Evolutionary conservation across 306 rosid species (phyloP).

Genomic region (Luffa aegyptiaca): DNA sequence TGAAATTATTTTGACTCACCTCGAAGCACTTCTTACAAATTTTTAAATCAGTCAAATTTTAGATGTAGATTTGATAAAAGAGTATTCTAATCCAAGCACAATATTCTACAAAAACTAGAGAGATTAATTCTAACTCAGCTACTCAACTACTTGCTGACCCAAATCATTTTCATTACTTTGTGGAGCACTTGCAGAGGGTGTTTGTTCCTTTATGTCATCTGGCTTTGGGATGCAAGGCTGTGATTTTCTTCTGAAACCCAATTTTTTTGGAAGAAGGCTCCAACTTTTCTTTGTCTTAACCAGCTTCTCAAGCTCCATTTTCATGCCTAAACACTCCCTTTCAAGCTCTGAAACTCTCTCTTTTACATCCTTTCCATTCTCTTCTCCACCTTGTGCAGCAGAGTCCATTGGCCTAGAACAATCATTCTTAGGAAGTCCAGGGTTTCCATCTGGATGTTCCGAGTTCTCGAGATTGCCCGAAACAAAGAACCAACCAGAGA

Average conservation of each 20-base stretch:
- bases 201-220: conserved; percentile 15
- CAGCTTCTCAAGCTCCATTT: conserved; percentile 53
- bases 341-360: conserved; percentile 61
- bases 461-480: conserved; percentile 55
- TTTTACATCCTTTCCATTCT: conserved; percentile 36
- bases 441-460: conserved; percentile 31
- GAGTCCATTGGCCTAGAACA: conserved; percentile 22
- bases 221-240: conserved; percentile 29
- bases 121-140: background rate
- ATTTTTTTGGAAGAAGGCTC: conserved; percentile 52
- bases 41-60: background rate
- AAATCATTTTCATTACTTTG: conserved; percentile 25
- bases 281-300: conserved; percentile 53
- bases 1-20: too few relatives aligned
- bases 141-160: conserved; percentile 19
- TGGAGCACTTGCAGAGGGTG: conserved; percentile 27
- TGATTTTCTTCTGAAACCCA: conserved; percentile 47
- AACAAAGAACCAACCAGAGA: conserved; percentile 76
- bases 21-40: too few relatives aligned
- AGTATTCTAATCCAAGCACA: background rate
- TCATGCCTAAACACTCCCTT: conserved; percentile 63
- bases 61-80: background rate
- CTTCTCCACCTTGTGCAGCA: conserved; percentile 12
- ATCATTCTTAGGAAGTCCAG: conserved; percentile 29
- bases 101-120: background rate